A percentile compares a stretch with the other conserved stretches of the same genome.
phyloP scores from a whole-genome alignment of 495 filamentous ascomycete species.

The Aspergillus bridgeri region DNA sequence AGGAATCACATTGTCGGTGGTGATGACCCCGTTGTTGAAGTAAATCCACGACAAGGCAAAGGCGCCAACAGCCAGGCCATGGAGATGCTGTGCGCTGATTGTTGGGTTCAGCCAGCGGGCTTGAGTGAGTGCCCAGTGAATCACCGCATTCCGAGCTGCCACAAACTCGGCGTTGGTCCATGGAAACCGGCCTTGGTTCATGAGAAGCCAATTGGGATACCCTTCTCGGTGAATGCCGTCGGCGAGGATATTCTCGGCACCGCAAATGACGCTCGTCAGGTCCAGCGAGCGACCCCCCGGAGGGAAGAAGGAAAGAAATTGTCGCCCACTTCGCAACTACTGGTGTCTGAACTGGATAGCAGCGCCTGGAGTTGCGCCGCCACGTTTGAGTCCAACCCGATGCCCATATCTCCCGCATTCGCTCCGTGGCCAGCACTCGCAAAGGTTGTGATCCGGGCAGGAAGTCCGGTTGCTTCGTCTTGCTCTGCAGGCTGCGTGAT shows the following conservation, averaged over 20 bases:
- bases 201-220: neutral
- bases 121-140: conserved; percentile 1
- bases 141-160: neutral
- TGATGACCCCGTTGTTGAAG: conserved; percentile 1
- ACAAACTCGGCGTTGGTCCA: neutral
- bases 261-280: neutral
- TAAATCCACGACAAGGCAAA: neutral
- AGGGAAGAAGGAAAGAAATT: neutral
- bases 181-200: neutral
- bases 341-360: conserved; percentile 1
- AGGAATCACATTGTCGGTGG: conserved; percentile 1
- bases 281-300: neutral
- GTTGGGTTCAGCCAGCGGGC: neutral
- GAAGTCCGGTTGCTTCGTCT: conserved; percentile 1
- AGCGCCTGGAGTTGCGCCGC: conserved; percentile 2
- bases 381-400: neutral
- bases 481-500: conserved; percentile 2
- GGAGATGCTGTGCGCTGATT: neutral
- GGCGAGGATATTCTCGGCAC: neutral
- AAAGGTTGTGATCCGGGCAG: conserved; percentile 3
- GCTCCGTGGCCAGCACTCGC: neutral
- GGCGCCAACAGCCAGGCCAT: neutral
- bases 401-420: conserved; percentile 2
- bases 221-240: neutral
- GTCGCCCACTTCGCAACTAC: neutral